Conservation (phyloP, 179 eudicot genomes). For the Silene noctiflora region DNA sequence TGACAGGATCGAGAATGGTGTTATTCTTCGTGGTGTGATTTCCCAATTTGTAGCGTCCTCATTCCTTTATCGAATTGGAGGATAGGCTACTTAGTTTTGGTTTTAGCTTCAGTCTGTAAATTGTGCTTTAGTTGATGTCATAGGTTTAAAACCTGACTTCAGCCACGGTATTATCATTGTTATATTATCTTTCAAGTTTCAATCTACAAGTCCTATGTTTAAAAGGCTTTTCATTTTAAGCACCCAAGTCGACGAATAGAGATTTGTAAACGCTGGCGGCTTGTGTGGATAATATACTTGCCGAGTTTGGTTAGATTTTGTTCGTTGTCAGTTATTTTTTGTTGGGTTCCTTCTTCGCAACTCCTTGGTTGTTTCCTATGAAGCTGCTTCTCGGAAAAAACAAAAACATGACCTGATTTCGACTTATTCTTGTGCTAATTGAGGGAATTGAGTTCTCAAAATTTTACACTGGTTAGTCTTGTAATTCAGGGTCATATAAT, state of each 20-base stretch:
- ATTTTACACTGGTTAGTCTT: no score
- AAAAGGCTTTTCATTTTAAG: conserved; percentile 10
- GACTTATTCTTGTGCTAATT: no score
- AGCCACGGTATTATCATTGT: conserved; percentile 35
- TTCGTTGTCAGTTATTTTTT: no score
- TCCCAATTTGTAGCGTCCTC: conserved; percentile 25
- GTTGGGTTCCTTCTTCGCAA: no score
- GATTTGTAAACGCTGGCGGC: not conserved
- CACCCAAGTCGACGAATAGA: not conserved
- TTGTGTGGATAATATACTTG: not conserved
- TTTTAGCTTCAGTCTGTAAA: conserved; percentile 27
- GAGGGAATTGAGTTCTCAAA: no score
- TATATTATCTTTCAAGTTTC: conserved; percentile 25
- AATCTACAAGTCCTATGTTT: not conserved
- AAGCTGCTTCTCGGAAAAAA: no score
- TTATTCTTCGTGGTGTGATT: conserved; percentile 18
- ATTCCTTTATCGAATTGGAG: conserved; percentile 13
- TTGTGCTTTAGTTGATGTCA: conserved; percentile 34
- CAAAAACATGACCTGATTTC: no score
- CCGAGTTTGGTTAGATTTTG: not conserved
- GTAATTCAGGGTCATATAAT: no score
- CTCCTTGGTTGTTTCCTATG: no score
- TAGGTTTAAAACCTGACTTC: conserved; percentile 38
- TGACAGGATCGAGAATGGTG: not conserved
- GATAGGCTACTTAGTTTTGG: conserved; percentile 21